A percentile compares a stretch with the other conserved stretches of the same genome.
Conservation (phyloP, 345 rosid genomes). For the Odontarrhena argentea region DNA sequence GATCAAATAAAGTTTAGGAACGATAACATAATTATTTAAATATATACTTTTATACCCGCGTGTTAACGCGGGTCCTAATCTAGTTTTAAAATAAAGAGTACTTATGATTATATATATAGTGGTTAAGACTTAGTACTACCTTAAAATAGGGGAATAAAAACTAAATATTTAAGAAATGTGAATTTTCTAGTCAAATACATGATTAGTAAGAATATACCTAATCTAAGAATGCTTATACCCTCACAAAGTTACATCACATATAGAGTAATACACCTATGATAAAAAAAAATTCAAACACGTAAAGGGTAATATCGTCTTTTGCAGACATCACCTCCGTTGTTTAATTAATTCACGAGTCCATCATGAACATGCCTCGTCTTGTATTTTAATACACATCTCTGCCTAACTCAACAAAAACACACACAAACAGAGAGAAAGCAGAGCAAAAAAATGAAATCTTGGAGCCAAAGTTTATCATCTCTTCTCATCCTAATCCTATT, state of each 20-base stretch:
- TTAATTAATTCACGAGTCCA: background rate
- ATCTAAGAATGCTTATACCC: background rate
- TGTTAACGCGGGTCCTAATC: no score
- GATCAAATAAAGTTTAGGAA: no score
- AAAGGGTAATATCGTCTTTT: conserved; percentile 12
- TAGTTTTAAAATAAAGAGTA: no score
- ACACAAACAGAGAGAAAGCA: background rate
- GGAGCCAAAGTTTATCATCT: conserved; percentile 7
- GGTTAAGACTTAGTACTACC: no score
- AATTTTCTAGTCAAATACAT: no score
- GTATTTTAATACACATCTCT: conserved; percentile 24
- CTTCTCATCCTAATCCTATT: conserved; percentile 8
- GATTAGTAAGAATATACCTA: no score
- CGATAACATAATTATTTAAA: no score
- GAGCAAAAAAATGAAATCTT: conserved; percentile 14
- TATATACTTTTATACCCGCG: no score
- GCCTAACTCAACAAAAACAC: conserved; percentile 1
- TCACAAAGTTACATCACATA: background rate
- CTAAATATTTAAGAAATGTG: no score
- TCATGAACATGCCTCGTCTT: conserved; percentile 22
- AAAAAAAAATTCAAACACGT: background rate
- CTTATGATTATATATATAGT: no score
- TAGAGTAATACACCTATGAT: background rate
- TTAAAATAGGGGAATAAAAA: no score
- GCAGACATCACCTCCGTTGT: background rate